Base-by-base conservation (phyloP, 2,329 filamentous ascomycete genomes). In the Cyphellophora attinorum region DNA sequence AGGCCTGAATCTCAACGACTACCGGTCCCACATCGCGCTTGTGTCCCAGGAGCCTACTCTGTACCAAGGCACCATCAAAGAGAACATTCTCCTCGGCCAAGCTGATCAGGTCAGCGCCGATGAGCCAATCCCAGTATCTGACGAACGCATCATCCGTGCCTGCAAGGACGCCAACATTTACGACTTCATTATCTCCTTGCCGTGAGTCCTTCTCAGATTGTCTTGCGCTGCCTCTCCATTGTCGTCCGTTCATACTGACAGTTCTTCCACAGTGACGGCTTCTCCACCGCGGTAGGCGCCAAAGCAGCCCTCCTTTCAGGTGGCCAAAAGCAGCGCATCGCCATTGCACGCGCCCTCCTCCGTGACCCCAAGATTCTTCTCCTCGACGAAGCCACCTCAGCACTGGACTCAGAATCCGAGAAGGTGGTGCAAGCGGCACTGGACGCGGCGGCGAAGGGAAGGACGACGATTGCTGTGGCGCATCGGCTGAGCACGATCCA, bases 11-110 rank as follows among this genome's bases (percentile, higher is more conserved):
- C 68, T 94, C 52, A 86, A 84, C 58, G 77, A 88, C 36, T 95
- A 95, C 62, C 80, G 91, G 34, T 78, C 72, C 12, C 76, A 79
- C 56, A 74, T 96, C 44, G 81, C 89, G 0, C 78, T 98, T 6
- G 89, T 98, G 11, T 86, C 81, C 19, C 91, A 96, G 55, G 91
- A 96, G 56, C 89, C 91, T 0, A 94, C 89, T 0, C 64, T 98
- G 1, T 98, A 95, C 60, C 86, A 93, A 57, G 91, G 89, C 28
- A 88, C 81, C 0, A 85, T 98, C 51, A 75, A 72, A 46, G 88
- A 96, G 19, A 96, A 96, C 55, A 85, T 96, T 42, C 61, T 93
- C 4, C 72, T 96, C 2, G 85, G 86, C 29, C 29, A 33, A n/a
- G 34, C 29, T 8, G 19, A 10, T 18, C 17, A 31, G 29, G 29